phyloP scores from a whole-genome alignment of 352 stramenopile species.

The Plasmopara halstedii region DNA sequence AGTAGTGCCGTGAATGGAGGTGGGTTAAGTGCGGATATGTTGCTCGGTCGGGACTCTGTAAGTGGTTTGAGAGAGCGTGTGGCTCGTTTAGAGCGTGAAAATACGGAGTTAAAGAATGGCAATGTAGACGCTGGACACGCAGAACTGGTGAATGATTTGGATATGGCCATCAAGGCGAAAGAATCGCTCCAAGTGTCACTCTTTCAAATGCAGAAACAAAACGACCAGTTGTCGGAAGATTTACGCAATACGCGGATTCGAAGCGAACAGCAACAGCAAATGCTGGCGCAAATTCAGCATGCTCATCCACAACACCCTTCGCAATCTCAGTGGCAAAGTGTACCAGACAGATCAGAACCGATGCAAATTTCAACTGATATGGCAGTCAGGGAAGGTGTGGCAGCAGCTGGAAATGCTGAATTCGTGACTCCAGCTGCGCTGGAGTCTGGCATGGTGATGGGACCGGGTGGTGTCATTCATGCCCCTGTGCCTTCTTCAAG shows the following conservation, averaged over 20 bases:
- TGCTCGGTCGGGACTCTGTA: conserved; percentile 60
- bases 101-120: conserved; percentile 50
- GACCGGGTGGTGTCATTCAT: conserved; percentile 19
- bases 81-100: conserved; percentile 69
- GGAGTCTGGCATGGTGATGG: conserved; percentile 20
- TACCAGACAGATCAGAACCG: conserved; percentile 23
- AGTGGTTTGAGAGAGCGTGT: conserved; percentile 48
- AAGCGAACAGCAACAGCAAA: conserved; percentile 23
- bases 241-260: conserved; percentile 33
- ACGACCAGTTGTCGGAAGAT: conserved; percentile 64
- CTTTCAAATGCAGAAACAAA: conserved; percentile 69
- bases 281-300: conserved; percentile 22
- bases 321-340: conserved; percentile 20
- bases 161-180: conserved; percentile 70
- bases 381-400: conserved; percentile 1
- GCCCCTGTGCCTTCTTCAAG: conserved; percentile 13
- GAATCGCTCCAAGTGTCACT: conserved; percentile 58
- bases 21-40: conserved; percentile 48
- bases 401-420: conserved; percentile 12
- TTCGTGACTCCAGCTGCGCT: conserved; percentile 19
- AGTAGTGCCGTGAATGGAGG: conserved; percentile 23
- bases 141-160: conserved; percentile 59
- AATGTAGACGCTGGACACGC: conserved; percentile 40
- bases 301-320: conserved; percentile 10
- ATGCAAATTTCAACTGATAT: conserved; percentile 38